Evolutionary conservation across 2,329 filamentous ascomycete species (phyloP), one percentile per base, ranked within the genome.

Genomic region (Byssochlamys sp.): DNA sequence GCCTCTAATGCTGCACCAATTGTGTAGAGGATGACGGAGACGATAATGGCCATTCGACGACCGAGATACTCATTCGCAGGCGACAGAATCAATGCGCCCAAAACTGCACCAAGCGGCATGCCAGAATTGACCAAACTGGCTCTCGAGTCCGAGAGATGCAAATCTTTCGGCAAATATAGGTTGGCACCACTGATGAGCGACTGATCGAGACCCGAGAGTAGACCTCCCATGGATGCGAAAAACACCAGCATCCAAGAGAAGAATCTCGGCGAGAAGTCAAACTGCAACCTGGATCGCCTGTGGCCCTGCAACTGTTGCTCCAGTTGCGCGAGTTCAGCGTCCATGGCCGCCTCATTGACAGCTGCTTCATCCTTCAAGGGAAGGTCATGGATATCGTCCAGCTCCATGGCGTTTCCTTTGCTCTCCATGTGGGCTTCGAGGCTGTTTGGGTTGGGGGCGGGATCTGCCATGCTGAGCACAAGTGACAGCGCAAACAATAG

Each of bases 211-310:
- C 87, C 87, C 1, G 84, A 88, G 0, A 89, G 80, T 25, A 90
- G 75, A 67, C 87, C 87, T 54, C 87, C 86, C 84, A 89, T 87
- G 14, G 84, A 87, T n/a, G 86, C 86, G 63, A 89, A 89, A 1
- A 79, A 83, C 51, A 88, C 84, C 12, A 88, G 78, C 14, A 87
- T 72, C 76, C 80, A 87, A 27, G 86, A 89, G 69, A 88, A 90
- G 65, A 84, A 72, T 55, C 77, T 81, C 0, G 85, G 84, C 54
- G 77, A 77, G 72, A 88, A 84, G 35, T 81, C 72, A 50, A 86
- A 61, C 48, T 85, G 64, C 11, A 68, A 56, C n/a, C 60, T 59
- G 14, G 63, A 55, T 56, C 59, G 63, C 49, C 60, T 64, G 29
- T 64, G 14, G 1, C 54, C 55, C 10, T 62, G 60, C n/a, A 68